Evolutionary conservation across 306 rosid genomes (phyloP).

Genomic region (Delonix regia): DNA sequence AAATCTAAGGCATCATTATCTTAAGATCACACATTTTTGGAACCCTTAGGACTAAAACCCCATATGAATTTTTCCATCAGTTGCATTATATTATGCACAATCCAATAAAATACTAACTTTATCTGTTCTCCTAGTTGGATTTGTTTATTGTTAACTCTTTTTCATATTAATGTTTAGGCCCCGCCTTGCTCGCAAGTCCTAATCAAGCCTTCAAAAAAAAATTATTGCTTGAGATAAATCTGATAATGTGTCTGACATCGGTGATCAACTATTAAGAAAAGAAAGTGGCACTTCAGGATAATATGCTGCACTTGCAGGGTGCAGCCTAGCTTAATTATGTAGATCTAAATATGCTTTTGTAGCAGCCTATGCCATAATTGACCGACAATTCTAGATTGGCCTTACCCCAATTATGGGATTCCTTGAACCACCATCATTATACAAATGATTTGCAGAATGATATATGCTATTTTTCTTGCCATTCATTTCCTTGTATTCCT

Average conservation of each 20-base stretch:
- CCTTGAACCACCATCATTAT: constrained; percentile 1
- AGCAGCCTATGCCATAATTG: background rate
- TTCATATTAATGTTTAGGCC: constrained; percentile 33
- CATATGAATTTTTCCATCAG: constrained; percentile 32
- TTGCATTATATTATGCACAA: constrained; percentile 30
- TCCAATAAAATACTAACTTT: constrained; percentile 10
- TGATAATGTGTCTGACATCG: constrained; percentile 14
- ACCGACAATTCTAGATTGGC: background rate
- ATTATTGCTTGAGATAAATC: constrained; percentile 36
- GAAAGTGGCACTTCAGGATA: background rate
- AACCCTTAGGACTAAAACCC: constrained; percentile 22
- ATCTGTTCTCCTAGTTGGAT: constrained; percentile 35
- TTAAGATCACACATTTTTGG: constrained; percentile 28
- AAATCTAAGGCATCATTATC: constrained; percentile 34
- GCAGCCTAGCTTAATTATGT: background rate
- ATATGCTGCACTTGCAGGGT: background rate
- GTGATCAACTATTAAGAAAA: background rate
- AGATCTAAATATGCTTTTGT: background rate
- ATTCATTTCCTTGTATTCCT: background rate
- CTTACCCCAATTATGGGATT: background rate
- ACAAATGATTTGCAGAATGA: constrained; percentile 22
- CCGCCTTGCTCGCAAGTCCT: constrained; percentile 32
- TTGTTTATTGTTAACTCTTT: constrained; percentile 31
- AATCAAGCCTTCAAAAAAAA: constrained; percentile 16
- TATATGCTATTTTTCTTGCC: background rate